Evolutionary conservation across 345 rosid species (phyloP).

Genomic region (Gossypium thurberi): DNA sequence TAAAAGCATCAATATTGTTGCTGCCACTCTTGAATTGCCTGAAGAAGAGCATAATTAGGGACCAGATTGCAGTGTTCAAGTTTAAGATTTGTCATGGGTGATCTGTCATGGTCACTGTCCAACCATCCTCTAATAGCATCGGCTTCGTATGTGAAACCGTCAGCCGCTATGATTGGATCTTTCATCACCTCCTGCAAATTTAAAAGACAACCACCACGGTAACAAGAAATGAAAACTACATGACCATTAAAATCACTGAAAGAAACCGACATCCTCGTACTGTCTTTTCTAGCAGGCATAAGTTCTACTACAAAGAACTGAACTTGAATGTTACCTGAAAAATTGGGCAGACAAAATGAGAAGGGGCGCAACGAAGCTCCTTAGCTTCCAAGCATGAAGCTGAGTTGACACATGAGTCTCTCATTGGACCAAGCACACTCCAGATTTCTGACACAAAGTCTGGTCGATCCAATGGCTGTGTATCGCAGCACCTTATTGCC

Average conservation of each 20-base stretch:
- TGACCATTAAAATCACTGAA: background rate
- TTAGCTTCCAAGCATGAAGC: constrained; percentile 29
- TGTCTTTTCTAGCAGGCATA: background rate
- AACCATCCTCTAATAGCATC: constrained; percentile 88
- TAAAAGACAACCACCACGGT: constrained; percentile 1
- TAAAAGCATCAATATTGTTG: constrained; percentile 33
- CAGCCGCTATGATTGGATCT: constrained; percentile 85
- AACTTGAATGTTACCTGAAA: constrained; percentile 49
- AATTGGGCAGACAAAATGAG: constrained; percentile 89
- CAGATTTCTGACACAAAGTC: constrained; percentile 50
- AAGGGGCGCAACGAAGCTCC: constrained; percentile 46
- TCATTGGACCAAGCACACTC: constrained; percentile 48
- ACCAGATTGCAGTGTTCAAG: constrained; percentile 61
- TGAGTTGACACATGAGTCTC: constrained; percentile 26
- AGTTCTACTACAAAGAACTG: background rate
- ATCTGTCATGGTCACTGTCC: constrained; percentile 66
- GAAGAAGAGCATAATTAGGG: constrained; percentile 77
- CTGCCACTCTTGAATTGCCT: constrained; percentile 80
- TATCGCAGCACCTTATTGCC: constrained; percentile 69
- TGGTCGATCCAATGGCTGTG: constrained; percentile 38
- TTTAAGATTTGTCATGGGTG: constrained; percentile 89
- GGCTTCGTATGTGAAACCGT: constrained; percentile 86
- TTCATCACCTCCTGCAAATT: constrained; percentile 67
- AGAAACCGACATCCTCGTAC: too few relatives aligned
- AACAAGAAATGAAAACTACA: background rate